Evolutionary conservation across 441 rosid genomes (phyloP).

Genomic region (Populus trichocarpa): DNA sequence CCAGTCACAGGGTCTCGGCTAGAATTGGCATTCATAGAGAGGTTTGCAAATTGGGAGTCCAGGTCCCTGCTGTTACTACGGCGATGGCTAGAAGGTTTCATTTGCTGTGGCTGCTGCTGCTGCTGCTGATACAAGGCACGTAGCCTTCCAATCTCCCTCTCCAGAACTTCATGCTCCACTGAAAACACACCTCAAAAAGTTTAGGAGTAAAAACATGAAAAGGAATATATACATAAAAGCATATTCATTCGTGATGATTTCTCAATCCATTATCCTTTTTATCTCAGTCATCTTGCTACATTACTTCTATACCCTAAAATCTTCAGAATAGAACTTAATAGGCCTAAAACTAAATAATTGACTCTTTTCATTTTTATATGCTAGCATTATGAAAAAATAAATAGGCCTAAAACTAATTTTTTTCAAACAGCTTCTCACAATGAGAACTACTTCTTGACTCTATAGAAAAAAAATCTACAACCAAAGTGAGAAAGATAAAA

Average conservation of each 20-base stretch:
- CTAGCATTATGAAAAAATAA: background rate
- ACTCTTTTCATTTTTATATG: background rate
- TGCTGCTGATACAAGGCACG: conserved; percentile 73
- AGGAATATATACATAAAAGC: background rate
- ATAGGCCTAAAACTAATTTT: background rate
- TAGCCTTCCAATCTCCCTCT: conserved; percentile 92
- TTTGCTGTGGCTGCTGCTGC: conserved; percentile 48
- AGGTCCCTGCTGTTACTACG: conserved; percentile 78
- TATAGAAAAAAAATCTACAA: no score
- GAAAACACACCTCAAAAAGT: conserved; percentile 16
- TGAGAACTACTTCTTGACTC: no score
- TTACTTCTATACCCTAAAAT: background rate
- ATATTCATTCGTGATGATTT: background rate
- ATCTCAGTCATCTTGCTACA: background rate
- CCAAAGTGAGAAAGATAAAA: no score
- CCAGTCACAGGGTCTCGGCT: conserved; percentile 62
- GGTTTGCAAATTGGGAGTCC: conserved; percentile 83
- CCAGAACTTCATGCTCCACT: conserved; percentile 99
- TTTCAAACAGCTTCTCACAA: background rate
- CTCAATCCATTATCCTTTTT: background rate
- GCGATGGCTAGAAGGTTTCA: conserved; percentile 30
- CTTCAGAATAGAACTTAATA: background rate
- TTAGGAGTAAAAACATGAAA: background rate
- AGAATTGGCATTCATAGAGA: conserved; percentile 67
- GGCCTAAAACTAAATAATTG: background rate